phyloP scores from a whole-genome alignment of 768 basidiomycete genomes.

The Kwoniella sp. region DNA sequence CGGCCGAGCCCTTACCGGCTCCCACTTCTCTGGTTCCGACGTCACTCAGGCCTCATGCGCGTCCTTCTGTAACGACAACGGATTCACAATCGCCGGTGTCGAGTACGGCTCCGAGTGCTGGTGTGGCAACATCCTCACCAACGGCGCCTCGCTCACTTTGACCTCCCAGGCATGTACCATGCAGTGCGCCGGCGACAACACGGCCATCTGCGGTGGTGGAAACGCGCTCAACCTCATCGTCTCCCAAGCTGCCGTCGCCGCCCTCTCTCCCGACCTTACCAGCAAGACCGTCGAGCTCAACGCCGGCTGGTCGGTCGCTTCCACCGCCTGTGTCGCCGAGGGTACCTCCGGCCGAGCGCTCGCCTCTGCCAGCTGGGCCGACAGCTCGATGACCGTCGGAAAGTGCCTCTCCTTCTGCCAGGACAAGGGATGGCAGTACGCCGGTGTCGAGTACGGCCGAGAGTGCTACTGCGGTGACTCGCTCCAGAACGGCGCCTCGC shows the following conservation, averaged over 20 bases:
- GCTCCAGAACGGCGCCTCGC: slow-evolving; percentile 24
- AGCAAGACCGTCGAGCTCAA: slow-evolving; percentile 6
- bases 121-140: slow-evolving; percentile 56
- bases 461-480: slow-evolving; percentile 29
- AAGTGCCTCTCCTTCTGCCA: slow-evolving; percentile 16
- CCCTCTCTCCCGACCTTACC: slow-evolving; percentile 7
- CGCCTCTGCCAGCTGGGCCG: slow-evolving; percentile 2
- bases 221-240: slow-evolving; percentile 16
- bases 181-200: slow-evolving; percentile 4
- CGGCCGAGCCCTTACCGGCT: slow-evolving; percentile 25
- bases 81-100: slow-evolving; percentile 48
- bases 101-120: slow-evolving; percentile 50
- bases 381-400: slow-evolving; percentile 13
- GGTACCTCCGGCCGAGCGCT: slow-evolving; percentile 18
- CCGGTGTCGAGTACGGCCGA: slow-evolving; percentile 22
- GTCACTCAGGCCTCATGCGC: slow-evolving; percentile 49
- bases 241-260: neutral
- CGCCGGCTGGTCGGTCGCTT: slow-evolving; percentile 13
- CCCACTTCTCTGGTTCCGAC: slow-evolving; percentile 6
- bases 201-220: slow-evolving; percentile 15
- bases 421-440: slow-evolving; percentile 10
- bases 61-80: slow-evolving; percentile 40
- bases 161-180: slow-evolving; percentile 11
- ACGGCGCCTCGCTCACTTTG: slow-evolving; percentile 51
- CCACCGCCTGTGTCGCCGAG: slow-evolving; percentile 21